Conservation (phyloP, 2,329 filamentous ascomycete species). For the Pyrenochaeta sp. region DNA sequence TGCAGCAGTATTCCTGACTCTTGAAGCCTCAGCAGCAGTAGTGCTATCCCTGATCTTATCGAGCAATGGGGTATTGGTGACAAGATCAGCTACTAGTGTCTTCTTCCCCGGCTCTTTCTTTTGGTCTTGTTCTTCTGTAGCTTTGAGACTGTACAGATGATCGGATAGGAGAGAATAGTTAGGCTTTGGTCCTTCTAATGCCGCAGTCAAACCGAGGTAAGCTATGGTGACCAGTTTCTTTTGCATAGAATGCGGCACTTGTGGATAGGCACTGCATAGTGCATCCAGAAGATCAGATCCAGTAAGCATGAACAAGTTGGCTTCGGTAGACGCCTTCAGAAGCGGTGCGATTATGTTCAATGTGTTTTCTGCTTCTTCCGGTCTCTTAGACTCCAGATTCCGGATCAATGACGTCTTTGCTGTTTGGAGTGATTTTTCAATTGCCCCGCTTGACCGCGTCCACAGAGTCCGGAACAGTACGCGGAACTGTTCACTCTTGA, state of each 20-base stretch:
- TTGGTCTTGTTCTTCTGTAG: slow-evolving; percentile 69
- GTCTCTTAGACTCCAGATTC: slow-evolving; percentile 68
- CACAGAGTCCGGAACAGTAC: slow-evolving; percentile 60
- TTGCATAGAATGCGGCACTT: slow-evolving; percentile 68
- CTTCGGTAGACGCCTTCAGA: slow-evolving; percentile 65
- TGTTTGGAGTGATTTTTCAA: slow-evolving; percentile 65
- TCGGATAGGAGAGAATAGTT: slow-evolving; percentile 81
- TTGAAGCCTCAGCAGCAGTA: slow-evolving; percentile 58
- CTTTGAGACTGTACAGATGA: slow-evolving; percentile 81
- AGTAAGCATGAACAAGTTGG: slow-evolving; percentile 72
- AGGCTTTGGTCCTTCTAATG: slow-evolving; percentile 71
- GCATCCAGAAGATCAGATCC: slow-evolving; percentile 89
- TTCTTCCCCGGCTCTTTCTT: slow-evolving; percentile 49
- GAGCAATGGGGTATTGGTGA: slow-evolving; percentile 80
- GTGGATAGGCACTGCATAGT: slow-evolving; percentile 69
- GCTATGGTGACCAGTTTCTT: slow-evolving; percentile 74
- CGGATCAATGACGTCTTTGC: slow-evolving; percentile 69
- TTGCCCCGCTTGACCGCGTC: slow-evolving; percentile 55
- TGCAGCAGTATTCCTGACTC: slow-evolving; percentile 67
- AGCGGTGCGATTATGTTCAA: slow-evolving; percentile 69
- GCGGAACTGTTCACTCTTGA: slow-evolving; percentile 65
- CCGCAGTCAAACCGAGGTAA: slow-evolving; percentile 76
- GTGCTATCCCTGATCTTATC: slow-evolving; percentile 66
- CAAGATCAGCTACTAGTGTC: slow-evolving; percentile 80
- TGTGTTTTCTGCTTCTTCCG: slow-evolving; percentile 62